Base-by-base conservation (phyloP, 2,329 filamentous ascomycete species). In the Fusarium haematococcum region DNA sequence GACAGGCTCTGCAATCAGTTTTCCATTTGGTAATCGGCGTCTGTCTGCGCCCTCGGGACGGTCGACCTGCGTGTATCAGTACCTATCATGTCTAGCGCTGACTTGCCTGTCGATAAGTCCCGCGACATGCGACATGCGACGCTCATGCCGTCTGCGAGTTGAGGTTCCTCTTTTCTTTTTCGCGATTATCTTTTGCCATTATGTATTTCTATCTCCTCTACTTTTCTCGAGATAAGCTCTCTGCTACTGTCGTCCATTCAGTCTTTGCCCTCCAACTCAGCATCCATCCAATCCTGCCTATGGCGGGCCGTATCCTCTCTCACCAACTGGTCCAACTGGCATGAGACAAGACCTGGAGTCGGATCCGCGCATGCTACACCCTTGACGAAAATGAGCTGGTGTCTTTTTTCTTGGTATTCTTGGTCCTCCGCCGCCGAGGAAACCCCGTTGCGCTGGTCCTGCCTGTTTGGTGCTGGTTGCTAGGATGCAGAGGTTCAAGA, bases 201-300 rank as follows among this genome's bases (percentile, higher is more conserved):
- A 83, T 80, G 82, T 84, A 84, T 83, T 83, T 80, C 77, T 76
- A 81, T 83, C 77, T 82, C 78, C 77, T 82, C 65, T 74, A 16
- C 52, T 73, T 75, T 73, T 64, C 63, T 62, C 74, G 63, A 81
- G 81, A 82, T 82, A 82, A 82, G 81, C 66, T 62, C 62, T 58
- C 58, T 61, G 43, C 48, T 62, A 62, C 67, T 61, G 50, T 74
- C 69, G 43, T 68, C 67, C 68, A 66, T 68, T 68, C 69, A 73
- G 57, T 75, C 65, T 60, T 67, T 52, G 65, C 67, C 73, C 64
- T 75, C 70, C 65, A 54, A 76, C 70, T 73, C 73, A 52, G 62
- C 52, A 45, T 50, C 54, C 39, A 62, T 57, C 56, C 32, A 57
- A 71, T 62, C 62, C 68, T 62, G 64, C 66, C 71, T 66, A 75